Evolutionary conservation across 176 grass and related monocot species (phyloP).

Genomic region (Pontederia paniculata): DNA sequence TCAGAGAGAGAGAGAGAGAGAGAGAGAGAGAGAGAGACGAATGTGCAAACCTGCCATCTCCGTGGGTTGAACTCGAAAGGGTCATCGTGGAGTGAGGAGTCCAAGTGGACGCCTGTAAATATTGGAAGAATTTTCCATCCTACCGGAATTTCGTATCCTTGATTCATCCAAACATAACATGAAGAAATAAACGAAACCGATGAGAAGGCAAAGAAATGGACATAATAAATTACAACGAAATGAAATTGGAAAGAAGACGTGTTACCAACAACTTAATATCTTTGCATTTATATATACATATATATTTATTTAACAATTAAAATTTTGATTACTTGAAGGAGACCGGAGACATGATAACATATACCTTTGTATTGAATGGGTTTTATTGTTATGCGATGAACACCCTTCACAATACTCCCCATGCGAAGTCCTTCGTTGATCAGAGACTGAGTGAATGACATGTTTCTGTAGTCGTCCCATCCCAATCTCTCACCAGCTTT

Average conservation of each 20-base stretch:
- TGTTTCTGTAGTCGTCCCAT: constrained; percentile 16
- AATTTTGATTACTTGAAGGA: neutral
- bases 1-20: too few species aligned
- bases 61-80: constrained; percentile 10
- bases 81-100: neutral
- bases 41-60: constrained; percentile 12
- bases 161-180: neutral
- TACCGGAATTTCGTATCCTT: constrained; percentile 16
- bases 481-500: neutral
- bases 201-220: too few species aligned
- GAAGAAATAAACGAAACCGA: neutral
- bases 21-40: neutral
- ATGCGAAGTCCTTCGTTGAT: constrained; percentile 15
- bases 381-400: constrained; percentile 9
- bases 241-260: too few species aligned
- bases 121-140: constrained; percentile 18
- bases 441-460: constrained; percentile 7
- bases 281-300: too few species aligned
- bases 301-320: too few species aligned
- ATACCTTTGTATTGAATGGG: constrained; percentile 18
- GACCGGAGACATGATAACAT: neutral
- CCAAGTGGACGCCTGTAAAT: constrained; percentile 5
- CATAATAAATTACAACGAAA: too few species aligned
- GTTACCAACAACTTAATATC: too few species aligned
- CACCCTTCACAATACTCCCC: constrained; percentile 10